Percentiles rank a stretch among this genome's conserved stretches.
Evolutionary conservation across 1,284 basidiomycete genomes (phyloP).

Genomic region (Ustilago shanxiensis): DNA sequence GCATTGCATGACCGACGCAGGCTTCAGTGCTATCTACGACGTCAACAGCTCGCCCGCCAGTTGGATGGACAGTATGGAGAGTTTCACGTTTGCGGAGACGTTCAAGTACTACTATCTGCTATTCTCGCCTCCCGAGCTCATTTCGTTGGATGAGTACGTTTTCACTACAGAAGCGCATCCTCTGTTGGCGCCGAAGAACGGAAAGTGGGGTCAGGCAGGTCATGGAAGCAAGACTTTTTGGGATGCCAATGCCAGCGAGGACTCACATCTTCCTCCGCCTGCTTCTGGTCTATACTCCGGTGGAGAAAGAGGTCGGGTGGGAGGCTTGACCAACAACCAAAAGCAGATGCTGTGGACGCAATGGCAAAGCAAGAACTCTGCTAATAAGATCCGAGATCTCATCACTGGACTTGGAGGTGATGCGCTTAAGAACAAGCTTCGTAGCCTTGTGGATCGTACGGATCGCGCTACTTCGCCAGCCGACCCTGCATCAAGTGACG

Average conservation of each 20-base stretch:
- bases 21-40: conserved; percentile 71
- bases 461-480: conserved; percentile 9
- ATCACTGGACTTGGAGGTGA: conserved; percentile 42
- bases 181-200: conserved; percentile 59
- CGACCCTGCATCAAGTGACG: too few species aligned
- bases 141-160: conserved; percentile 75
- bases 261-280: conserved; percentile 34
- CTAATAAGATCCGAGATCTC: conserved; percentile 34
- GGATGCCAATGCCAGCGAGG: conserved; percentile 25
- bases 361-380: conserved; percentile 45
- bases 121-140: conserved; percentile 73
- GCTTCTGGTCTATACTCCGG: conserved; percentile 50
- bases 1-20: conserved; percentile 70
- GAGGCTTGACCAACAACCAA: conserved; percentile 63
- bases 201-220: conserved; percentile 55
- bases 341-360: conserved; percentile 53
- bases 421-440: conserved; percentile 39
- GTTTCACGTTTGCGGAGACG: conserved; percentile 75
- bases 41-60: conserved; percentile 69
- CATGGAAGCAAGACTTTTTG: conserved; percentile 58
- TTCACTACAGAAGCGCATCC: conserved; percentile 73
- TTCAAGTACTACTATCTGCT: conserved; percentile 72
- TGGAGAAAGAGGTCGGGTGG: conserved; percentile 58
- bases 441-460: conserved; percentile 29
- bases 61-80: conserved; percentile 72